Conservation (phyloP, 2,329 filamentous ascomycete genomes). For the Clathrospora elynae region DNA sequence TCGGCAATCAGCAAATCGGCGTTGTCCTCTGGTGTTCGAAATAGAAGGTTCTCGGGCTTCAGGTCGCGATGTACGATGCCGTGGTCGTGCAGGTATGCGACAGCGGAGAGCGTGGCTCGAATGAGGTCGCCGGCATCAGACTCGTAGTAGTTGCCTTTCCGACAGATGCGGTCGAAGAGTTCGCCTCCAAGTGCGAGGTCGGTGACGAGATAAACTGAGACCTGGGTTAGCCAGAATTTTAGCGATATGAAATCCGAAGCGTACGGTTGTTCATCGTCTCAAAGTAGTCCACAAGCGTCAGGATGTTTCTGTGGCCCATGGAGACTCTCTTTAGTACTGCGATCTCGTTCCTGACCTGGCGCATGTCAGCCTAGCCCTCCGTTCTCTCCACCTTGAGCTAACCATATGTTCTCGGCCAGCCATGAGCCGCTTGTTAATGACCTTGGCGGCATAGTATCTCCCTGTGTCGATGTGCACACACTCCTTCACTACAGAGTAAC, state of each 20-base stretch:
- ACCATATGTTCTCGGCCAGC: conserved; percentile 98
- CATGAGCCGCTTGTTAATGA: conserved; percentile 99
- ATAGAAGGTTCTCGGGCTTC: conserved; percentile 96
- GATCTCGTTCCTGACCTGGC: conserved; percentile 92
- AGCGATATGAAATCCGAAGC: conserved; percentile 25
- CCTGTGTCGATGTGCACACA: conserved; percentile 98
- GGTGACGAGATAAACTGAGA: conserved; percentile 85
- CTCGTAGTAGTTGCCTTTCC: conserved; percentile 98
- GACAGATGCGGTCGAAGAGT: conserved; percentile 97
- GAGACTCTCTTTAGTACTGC: conserved; percentile 97
- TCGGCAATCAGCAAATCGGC: conserved; percentile 96
- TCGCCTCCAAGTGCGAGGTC: conserved; percentile 95
- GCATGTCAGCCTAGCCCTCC: conserved; percentile 13
- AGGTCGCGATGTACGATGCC: conserved; percentile 97
- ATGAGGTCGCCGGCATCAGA: conserved; percentile 95
- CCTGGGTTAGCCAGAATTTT: conserved; percentile 12
- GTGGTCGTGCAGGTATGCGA: conserved; percentile 97
- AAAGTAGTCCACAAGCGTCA: conserved; percentile 98
- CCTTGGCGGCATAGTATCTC: conserved; percentile 97
- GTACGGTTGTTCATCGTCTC: conserved; percentile 97
- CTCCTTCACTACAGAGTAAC: conserved; percentile 98
- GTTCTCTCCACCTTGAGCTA: conserved; percentile 19
- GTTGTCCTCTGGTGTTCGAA: conserved; percentile 96
- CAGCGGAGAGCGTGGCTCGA: conserved; percentile 91
- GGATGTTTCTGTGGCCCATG: conserved; percentile 97